Evolutionary conservation across 2,329 filamentous ascomycete species (phyloP).

Genomic region (Ophidiomyces ophidiicola): DNA sequence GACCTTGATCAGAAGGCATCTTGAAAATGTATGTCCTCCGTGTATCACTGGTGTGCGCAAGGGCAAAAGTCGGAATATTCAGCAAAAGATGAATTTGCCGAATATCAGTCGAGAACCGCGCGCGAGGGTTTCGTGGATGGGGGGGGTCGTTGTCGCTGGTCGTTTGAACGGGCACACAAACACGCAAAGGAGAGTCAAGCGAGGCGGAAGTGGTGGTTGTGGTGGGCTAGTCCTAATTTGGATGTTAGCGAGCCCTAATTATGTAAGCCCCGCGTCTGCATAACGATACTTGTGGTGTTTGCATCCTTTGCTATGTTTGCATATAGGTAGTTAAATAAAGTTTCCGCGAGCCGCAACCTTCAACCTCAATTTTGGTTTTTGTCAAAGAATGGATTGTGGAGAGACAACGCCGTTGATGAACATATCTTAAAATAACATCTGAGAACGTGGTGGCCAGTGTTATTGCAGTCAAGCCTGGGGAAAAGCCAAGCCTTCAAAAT

Average conservation of each 20-base stretch:
- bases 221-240: conserved; percentile 11
- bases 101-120: conserved; percentile 3
- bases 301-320: conserved; percentile 1
- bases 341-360: too few species aligned
- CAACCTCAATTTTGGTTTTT: too few species aligned
- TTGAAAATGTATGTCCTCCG: conserved; percentile 38
- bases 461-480: too few species aligned
- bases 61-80: conserved; percentile 1
- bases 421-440: too few species aligned
- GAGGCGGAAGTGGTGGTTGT: conserved; percentile 9
- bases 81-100: conserved; percentile 1
- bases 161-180: conserved; percentile 7
- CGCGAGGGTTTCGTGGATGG: neutral
- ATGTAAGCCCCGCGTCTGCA: conserved; percentile 5
- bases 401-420: neutral
- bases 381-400: too few species aligned
- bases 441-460: too few species aligned
- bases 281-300: neutral
- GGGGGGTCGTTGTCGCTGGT: conserved; percentile 9
- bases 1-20: conserved; percentile 79
- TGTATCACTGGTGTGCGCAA: neutral
- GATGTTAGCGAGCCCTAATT: conserved; percentile 16
- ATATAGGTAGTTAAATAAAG: too few species aligned
- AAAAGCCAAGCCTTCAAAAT: too few species aligned
- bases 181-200: neutral